These are phyloP conservation scores for Luzula sylvatica DNA, from an alignment of 176 grass and related monocot genomes.

Conservation along the genomic window DNA sequence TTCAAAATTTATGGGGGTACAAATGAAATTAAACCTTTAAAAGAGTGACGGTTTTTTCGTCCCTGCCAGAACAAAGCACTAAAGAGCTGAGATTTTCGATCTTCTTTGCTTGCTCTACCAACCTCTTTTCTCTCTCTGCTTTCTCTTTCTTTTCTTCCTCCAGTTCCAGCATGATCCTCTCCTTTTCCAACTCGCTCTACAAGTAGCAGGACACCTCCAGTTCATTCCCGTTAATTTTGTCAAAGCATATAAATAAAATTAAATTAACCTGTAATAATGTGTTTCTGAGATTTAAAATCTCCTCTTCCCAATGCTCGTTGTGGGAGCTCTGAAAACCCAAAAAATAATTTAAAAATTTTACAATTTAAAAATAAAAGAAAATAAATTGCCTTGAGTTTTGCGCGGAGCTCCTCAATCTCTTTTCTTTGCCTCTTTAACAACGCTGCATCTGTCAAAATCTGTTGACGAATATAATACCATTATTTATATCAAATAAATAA, in stretches of 20 bases:
- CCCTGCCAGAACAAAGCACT: constrained; percentile 77
- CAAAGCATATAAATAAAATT: constrained; percentile 6
- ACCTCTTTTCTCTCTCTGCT: constrained; percentile 69
- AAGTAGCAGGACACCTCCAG: constrained; percentile 3
- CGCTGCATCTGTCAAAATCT: constrained; percentile 97
- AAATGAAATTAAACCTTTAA: constrained; percentile 56
- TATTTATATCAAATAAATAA: not conserved
- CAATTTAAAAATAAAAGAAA: no score
- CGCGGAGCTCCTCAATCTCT: constrained; percentile 86
- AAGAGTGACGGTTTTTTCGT: constrained; percentile 37
- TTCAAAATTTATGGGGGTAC: constrained; percentile 12
- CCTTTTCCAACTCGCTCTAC: constrained; percentile 94
- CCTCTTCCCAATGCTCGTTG: constrained; percentile 89
- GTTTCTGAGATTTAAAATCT: constrained; percentile 82
- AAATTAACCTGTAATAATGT: constrained; percentile 67
- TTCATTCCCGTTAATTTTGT: not conserved
- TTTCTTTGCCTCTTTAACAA: constrained; percentile 84
- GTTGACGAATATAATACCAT: constrained; percentile 18
- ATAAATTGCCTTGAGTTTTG: constrained; percentile 51
- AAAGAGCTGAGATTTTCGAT: constrained; percentile 90
- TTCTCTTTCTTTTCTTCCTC: constrained; percentile 93
- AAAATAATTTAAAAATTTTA: constrained; percentile 14
- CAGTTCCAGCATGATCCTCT: constrained; percentile 83
- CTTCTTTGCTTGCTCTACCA: constrained; percentile 80
- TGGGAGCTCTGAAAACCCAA: constrained; percentile 54